Evolutionary conservation across 352 stramenopile genomes (phyloP).

Genomic region (Thraustochytrium sp.): DNA sequence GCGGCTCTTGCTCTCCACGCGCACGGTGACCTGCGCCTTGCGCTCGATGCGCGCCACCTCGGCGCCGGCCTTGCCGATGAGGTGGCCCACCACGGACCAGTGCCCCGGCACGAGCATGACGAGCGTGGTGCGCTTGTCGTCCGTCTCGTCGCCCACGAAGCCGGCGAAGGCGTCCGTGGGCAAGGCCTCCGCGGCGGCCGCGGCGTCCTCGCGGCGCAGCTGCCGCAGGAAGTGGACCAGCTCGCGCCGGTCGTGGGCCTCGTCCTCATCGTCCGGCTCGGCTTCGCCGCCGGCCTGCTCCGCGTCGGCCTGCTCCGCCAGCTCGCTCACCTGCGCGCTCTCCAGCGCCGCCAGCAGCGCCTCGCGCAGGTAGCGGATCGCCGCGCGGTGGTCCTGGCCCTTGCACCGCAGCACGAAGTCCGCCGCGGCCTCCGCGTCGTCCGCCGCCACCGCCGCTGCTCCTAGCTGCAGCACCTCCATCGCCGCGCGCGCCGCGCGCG

Average conservation of each 20-base stretch:
- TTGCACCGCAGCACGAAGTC: constrained; percentile 14
- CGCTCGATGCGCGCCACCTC: constrained; percentile 8
- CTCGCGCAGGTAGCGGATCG: not conserved
- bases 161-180: not conserved
- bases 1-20: constrained; percentile 35
- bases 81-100: constrained; percentile 24
- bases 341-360: not conserved
- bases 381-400: not conserved
- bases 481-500: too few species aligned
- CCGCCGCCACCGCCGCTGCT: not conserved
- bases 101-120: constrained; percentile 27
- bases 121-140: constrained; percentile 33
- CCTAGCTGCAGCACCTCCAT: too few species aligned
- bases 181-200: not conserved
- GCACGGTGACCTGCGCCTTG: constrained; percentile 10
- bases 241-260: not conserved
- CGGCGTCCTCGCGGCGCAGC: too few species aligned
- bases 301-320: too few species aligned
- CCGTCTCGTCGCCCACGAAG: constrained; percentile 25
- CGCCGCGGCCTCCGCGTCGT: not conserved
- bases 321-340: not conserved
- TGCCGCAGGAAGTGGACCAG: too few species aligned
- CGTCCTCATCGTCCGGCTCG: not conserved
- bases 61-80: constrained; percentile 31
- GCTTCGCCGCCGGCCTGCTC: too few species aligned